Base-by-base conservation (phyloP, 345 rosid genomes). In the Eutrema japonicum region DNA sequence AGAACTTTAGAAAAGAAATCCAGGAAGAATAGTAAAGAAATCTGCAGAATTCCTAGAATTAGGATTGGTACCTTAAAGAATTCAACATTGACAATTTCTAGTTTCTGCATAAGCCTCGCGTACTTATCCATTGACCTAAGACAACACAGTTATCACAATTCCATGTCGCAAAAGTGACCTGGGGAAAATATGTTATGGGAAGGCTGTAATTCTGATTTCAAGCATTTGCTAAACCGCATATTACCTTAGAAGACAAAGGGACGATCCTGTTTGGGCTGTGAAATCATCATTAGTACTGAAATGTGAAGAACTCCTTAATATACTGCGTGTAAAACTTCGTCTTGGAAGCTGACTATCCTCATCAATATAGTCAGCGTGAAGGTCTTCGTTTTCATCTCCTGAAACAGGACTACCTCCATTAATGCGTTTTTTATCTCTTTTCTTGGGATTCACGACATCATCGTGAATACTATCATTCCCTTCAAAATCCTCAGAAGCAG, bases 261-360 rank as follows among this genome's bases (percentile, higher is more conserved):
- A 92, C 9, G 99, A 90, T 81, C 99, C 99, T 46, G 99, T 96
- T 77, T 95, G 99, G 30, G 86, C 80, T 32, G 87, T 71, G 74
- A 75, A 82, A 78, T 96, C 96, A 70, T 96, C 96, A 68, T 92
- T 88, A 62, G 64, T 79, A 85, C 81, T 87, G 67, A 79, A 76
- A 59, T 80, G 81, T 50, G 82, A 78, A 80, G 73, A 74, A 72
- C 68, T 83, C 74, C 79, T 84, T 33, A 72, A 66, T 71, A 42
- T 48, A 58, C 56, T 81, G 49, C 80, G 74, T 77, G 83, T 92
- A 55, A 89, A 88, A 76, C 86, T 89, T 78, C 93, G 84, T 84
- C 97, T 90, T 35, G 97, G 97, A 56, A 88, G 99, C 83, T 95
- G 99, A 84, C 99, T 96, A 76, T 92, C 98, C 80, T 96, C 99